These are phyloP conservation scores for Salix brachista DNA, from an alignment of 345 rosid species.

Conservation along the genomic window DNA sequence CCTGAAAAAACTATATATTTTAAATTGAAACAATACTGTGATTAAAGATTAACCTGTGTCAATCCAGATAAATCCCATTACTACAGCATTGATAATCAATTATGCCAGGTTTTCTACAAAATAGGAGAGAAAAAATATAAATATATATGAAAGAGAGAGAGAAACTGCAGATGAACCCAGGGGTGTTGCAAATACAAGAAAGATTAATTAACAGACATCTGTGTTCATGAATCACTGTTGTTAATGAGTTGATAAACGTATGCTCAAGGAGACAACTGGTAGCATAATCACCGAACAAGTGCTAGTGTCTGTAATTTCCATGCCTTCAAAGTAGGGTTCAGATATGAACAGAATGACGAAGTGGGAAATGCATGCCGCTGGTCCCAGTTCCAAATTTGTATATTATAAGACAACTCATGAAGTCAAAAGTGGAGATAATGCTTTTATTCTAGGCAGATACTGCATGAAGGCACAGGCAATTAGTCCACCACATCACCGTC, in stretches of 20 bases:
- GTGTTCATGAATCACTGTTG: not conserved
- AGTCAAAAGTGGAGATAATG: conserved; percentile 6
- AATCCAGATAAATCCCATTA: too few species aligned
- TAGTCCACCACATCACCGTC: not conserved
- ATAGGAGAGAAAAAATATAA: too few species aligned
- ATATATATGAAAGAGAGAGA: too few species aligned
- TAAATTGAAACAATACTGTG: too few species aligned
- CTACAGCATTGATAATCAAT: too few species aligned
- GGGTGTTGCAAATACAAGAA: too few species aligned
- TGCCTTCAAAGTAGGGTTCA: not conserved
- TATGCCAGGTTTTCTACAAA: too few species aligned
- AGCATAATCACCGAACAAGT: not conserved
- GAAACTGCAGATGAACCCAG: too few species aligned
- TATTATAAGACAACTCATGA: not conserved
- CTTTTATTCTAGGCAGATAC: not conserved
- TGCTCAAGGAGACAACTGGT: not conserved
- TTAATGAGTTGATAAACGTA: not conserved
- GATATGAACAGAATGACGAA: not conserved
- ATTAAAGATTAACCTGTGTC: too few species aligned
- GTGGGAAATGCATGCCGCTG: not conserved
- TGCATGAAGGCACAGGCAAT: not conserved
- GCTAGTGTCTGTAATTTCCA: not conserved
- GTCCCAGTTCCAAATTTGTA: not conserved
- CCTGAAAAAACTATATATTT: too few species aligned
- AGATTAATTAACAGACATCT: not conserved